Conservation (phyloP, 306 rosid species). For the Gynostemma pentaphyllum region DNA sequence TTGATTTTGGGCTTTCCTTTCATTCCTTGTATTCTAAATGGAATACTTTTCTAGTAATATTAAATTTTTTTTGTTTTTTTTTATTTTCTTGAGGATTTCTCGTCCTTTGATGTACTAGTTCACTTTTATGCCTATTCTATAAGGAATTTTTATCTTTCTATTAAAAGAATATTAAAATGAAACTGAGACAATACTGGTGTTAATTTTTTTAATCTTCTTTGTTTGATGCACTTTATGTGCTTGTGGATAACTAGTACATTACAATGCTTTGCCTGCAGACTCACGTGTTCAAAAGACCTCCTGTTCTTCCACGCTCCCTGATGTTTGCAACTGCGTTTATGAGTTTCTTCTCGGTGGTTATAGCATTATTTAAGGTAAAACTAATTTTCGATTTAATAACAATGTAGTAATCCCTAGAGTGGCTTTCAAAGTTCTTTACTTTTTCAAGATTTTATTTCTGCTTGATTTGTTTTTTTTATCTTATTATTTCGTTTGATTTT, state of each 20-base stretch:
- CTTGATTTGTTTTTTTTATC: not conserved
- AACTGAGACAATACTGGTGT: not conserved
- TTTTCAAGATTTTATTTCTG: not conserved
- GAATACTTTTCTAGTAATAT: too few relatives aligned
- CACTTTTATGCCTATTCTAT: too few relatives aligned
- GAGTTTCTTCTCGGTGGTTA: constrained; percentile 97
- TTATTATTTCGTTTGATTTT: not conserved
- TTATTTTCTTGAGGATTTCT: too few relatives aligned
- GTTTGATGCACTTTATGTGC: constrained; percentile 10
- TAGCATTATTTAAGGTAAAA: constrained; percentile 87
- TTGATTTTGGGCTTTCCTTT: too few relatives aligned
- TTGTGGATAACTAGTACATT: constrained; percentile 18
- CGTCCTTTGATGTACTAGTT: too few relatives aligned
- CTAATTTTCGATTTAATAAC: not conserved
- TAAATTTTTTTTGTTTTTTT: too few relatives aligned
- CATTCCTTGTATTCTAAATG: too few relatives aligned
- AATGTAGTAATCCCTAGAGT: not conserved
- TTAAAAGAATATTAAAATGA: not conserved
- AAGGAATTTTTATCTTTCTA: too few relatives aligned
- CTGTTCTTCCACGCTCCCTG: constrained; percentile 58
- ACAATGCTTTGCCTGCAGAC: constrained; percentile 35
- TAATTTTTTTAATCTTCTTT: constrained; percentile 2
- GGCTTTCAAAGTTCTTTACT: not conserved
- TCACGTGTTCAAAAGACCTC: constrained; percentile 80
- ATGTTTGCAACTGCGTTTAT: constrained; percentile 87